phyloP scores from a whole-genome alignment of 2,329 filamentous ascomycete species.

The Fusarium foetens region DNA sequence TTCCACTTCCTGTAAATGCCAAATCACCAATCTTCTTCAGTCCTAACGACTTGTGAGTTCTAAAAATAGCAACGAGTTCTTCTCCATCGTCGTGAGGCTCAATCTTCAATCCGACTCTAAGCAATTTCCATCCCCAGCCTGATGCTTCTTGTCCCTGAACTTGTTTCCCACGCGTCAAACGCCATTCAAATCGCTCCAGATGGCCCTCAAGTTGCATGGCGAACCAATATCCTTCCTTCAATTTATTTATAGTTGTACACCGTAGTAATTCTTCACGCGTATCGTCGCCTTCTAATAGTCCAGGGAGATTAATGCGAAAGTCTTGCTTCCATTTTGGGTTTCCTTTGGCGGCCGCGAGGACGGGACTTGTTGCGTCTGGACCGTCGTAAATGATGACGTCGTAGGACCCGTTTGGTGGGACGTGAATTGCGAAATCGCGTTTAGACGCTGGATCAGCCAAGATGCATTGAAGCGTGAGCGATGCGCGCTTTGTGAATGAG shows the following conservation, averaged over 20 bases:
- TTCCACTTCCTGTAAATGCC: neutral
- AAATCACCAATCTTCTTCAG: neutral
- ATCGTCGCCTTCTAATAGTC: neutral
- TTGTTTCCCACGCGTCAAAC: neutral
- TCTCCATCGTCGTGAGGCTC: no score
- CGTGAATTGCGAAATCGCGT: neutral
- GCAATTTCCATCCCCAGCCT: neutral
- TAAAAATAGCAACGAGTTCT: neutral
- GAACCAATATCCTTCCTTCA: neutral
- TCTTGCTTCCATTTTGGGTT: neutral
- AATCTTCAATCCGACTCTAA: neutral
- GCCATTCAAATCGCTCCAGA: neutral
- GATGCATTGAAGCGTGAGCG: neutral
- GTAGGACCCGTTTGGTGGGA: neutral
- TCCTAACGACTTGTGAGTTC: neutral
- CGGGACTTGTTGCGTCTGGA: neutral
- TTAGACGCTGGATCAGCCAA: neutral
- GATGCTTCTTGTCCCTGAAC: neutral
- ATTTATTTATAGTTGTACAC: neutral
- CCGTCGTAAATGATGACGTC: neutral
- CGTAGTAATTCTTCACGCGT: neutral
- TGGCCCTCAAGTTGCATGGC: rapidly evolving
- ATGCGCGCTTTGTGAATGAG: neutral
- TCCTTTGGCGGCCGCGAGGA: neutral
- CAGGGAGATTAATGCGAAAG: neutral